Percentiles rank a stretch among this genome's conserved stretches.
Evolutionary conservation across 768 basidiomycete genomes (phyloP).

Genomic region (Phanerochaete sordida): DNA sequence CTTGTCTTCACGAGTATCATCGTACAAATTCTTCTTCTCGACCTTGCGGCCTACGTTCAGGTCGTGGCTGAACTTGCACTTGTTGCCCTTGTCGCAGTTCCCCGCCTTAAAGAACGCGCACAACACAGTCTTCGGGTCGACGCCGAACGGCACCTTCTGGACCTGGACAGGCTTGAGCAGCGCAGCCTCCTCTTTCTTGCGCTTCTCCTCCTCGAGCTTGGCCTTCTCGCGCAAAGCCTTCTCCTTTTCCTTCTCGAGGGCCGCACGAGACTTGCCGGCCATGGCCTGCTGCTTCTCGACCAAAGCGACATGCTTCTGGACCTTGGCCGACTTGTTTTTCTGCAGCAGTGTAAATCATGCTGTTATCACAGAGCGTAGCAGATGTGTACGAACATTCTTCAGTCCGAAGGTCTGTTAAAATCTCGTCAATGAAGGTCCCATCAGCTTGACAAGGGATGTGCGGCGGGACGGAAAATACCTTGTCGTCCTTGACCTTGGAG

Average conservation of each 20-base stretch:
- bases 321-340: slow-evolving; percentile 96
- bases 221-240: slow-evolving; percentile 72
- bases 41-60: slow-evolving; percentile 84
- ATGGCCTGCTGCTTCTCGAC: slow-evolving; percentile 74
- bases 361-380: not conserved
- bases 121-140: slow-evolving; percentile 92
- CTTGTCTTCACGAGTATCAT: slow-evolving; percentile 83
- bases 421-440: slow-evolving; percentile 20
- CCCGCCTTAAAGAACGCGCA: slow-evolving; percentile 94
- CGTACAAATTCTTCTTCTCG: slow-evolving; percentile 94
- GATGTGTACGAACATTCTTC: slow-evolving; percentile 65
- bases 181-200: slow-evolving; percentile 80
- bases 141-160: slow-evolving; percentile 91
- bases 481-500: slow-evolving; percentile 78
- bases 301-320: slow-evolving; percentile 78
- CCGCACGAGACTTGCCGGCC: slow-evolving; percentile 77
- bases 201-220: slow-evolving; percentile 78
- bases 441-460: slow-evolving; percentile 20
- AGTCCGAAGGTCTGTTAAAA: slow-evolving; percentile 72
- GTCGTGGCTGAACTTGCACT: slow-evolving; percentile 98
- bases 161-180: slow-evolving; percentile 75
- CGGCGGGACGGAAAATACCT: slow-evolving; percentile 44
- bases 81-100: slow-evolving; percentile 87
- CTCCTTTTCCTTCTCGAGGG: slow-evolving; percentile 83
- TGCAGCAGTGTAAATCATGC: slow-evolving; percentile 24